Percentiles rank a stretch among this genome's conserved stretches.
Conservation (phyloP, 345 rosid genomes). For the Pseudoturritis turrita region DNA sequence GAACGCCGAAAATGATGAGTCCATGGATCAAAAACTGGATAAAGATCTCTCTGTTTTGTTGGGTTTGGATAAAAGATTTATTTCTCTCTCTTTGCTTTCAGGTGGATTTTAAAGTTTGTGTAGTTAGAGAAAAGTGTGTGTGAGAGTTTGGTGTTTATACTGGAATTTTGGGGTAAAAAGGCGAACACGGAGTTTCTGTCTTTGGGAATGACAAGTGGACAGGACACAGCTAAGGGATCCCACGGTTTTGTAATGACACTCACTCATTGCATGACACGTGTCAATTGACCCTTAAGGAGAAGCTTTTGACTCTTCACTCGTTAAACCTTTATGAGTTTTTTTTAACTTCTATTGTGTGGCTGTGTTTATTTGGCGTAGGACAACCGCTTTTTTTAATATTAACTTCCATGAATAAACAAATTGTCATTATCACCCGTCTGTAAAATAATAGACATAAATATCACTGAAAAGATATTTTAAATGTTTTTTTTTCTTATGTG, state of each 20-base stretch:
- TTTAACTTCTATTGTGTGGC: constrained; percentile 1
- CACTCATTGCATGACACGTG: background rate
- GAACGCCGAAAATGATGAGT: constrained; percentile 7
- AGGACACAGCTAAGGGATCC: constrained; percentile 1
- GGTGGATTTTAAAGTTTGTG: background rate
- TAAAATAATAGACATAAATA: background rate
- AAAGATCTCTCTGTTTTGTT: background rate
- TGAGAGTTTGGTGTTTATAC: constrained; percentile 8
- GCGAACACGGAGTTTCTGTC: constrained; percentile 7
- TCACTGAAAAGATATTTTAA: background rate
- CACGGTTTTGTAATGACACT: background rate
- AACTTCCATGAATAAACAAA: background rate
- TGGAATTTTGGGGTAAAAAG: background rate
- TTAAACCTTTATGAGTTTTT: background rate
- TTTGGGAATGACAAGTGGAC: constrained; percentile 3
- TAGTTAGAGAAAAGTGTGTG: constrained; percentile 3
- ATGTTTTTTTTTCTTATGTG: background rate
- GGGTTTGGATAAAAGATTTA: background rate
- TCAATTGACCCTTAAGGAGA: background rate
- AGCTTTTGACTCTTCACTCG: constrained; percentile 3
- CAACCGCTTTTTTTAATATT: background rate
- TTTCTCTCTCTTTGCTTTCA: background rate
- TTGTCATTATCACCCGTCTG: background rate
- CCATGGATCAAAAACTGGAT: background rate
- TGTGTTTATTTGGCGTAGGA: background rate